Conservation (phyloP, 345 rosid species). For the Citrus trifoliata region DNA sequence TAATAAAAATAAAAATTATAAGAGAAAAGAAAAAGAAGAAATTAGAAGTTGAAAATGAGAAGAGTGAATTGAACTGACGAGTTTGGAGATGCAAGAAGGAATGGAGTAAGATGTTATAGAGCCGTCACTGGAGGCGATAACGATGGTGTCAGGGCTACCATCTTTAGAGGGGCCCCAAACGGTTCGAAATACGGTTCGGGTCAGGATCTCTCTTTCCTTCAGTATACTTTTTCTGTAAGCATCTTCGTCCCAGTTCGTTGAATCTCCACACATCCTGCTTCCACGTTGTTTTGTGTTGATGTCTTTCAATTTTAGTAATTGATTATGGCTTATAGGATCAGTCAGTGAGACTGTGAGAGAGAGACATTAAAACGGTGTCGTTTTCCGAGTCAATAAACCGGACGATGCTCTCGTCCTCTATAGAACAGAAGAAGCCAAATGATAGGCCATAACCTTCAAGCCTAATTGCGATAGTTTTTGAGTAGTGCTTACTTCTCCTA, state of each 20-base stretch:
- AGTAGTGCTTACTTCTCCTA: too few species aligned
- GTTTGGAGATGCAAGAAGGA: constrained; percentile 56
- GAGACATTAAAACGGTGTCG: too few species aligned
- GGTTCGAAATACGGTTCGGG: constrained; percentile 75
- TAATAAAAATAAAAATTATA: background rate
- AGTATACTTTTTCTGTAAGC: constrained; percentile 63
- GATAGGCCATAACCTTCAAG: too few species aligned
- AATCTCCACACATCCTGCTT: constrained; percentile 53
- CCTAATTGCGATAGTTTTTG: too few species aligned
- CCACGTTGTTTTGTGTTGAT: background rate
- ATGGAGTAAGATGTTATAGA: constrained; percentile 68
- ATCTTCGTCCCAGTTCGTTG: constrained; percentile 77
- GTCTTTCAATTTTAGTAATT: background rate
- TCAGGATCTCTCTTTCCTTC: constrained; percentile 62
- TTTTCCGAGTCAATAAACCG: too few species aligned
- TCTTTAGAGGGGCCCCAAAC: constrained; percentile 67
- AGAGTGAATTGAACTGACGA: constrained; percentile 27
- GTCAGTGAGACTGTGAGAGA: too few species aligned
- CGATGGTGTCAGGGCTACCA: constrained; percentile 55
- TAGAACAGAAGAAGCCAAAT: too few species aligned
- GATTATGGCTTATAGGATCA: too few species aligned
- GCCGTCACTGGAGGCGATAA: constrained; percentile 84
- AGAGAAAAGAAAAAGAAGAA: too few species aligned
- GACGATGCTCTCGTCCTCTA: too few species aligned
- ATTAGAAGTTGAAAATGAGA: background rate